Evolutionary conservation across 2,329 filamentous ascomycete species (phyloP).

Genomic region (Purpureocillium lavendulum): DNA sequence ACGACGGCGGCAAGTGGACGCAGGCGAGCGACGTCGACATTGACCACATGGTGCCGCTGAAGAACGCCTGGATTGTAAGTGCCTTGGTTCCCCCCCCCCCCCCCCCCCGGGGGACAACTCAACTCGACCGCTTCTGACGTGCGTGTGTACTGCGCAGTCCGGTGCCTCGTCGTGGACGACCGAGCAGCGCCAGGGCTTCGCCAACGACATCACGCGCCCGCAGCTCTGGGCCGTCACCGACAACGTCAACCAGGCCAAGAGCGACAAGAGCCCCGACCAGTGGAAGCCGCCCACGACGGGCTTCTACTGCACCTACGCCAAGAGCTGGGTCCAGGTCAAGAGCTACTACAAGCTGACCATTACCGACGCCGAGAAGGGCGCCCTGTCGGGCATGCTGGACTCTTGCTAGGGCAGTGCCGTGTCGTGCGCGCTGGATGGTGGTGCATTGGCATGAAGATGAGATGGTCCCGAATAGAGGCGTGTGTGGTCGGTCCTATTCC

Average conservation of each 20-base stretch:
- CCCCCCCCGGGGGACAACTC: no score
- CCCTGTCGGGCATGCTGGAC: slow-evolving; percentile 39
- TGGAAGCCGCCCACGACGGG: slow-evolving; percentile 65
- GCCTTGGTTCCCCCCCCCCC: background rate
- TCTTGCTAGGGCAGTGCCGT: no score
- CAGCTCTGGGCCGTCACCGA: slow-evolving; percentile 76
- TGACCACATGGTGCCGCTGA: slow-evolving; percentile 74
- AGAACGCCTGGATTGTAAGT: slow-evolving; percentile 68
- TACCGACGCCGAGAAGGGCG: slow-evolving; percentile 63
- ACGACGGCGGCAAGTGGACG: slow-evolving; percentile 66
- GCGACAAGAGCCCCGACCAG: slow-evolving; percentile 63
- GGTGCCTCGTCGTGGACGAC: slow-evolving; percentile 68
- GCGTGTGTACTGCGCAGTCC: slow-evolving; percentile 34
- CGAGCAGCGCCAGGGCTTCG: slow-evolving; percentile 56
- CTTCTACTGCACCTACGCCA: slow-evolving; percentile 73
- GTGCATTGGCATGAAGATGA: no score
- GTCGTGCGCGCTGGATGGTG: no score
- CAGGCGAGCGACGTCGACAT: slow-evolving; percentile 66
- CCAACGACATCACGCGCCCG: slow-evolving; percentile 68
- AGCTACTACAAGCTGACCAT: slow-evolving; percentile 59
- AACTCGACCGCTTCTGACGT: no score
- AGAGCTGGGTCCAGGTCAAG: slow-evolving; percentile 74
- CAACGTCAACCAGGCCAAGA: slow-evolving; percentile 64
- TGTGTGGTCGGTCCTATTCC: no score
- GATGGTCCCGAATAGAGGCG: background rate